Base-by-base conservation (phyloP, 352 stramenopile genomes). In the Globisporangium parvum region DNA sequence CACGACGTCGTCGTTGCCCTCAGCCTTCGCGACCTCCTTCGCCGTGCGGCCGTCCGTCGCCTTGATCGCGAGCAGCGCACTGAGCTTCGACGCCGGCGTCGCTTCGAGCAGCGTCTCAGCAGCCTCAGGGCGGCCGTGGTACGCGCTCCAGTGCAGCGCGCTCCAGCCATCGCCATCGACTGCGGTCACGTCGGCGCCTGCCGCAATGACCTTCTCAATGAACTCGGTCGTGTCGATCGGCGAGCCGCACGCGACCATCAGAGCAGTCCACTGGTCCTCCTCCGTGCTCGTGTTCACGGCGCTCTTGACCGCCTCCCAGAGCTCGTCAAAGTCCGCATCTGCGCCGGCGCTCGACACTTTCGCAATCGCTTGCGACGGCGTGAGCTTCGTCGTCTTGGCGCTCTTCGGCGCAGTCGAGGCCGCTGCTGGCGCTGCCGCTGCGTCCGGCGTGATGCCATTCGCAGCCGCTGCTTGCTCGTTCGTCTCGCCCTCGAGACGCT, bases 81-180 rank as follows among this genome's bases (percentile, higher is more conserved):
- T 66, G 17, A 67, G 65, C 57, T 79, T 70, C 12, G 50, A 42
- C 23, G 51, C 48, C 39, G 67, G 69, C 26, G 71, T 66, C 24
- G 42, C 63, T 14, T 71, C 69, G 2, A 92, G 60, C 26, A 92
- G 66, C 24, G 76, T 70, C 59, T 88, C 73, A 4, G 81, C 79
- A 28, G 81, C 75, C 60, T 92, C 81, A 5, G 81, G 81, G 55
- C 81, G 78, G 51, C 75, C 81, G 56, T 92, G 81, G 70, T 88
- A 92, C 24, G 81, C 81, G 62, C 77, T 87, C 81, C 81, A 92
- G 69, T 92, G 81, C 65, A 92, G 53, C 54, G 81, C 81, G n/a
- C 77, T 88, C 81, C 81, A 92, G 21, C 81, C 81, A 28, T 92
- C 81, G 42, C 75, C 79, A 50, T 92, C 81, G 55, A 75, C 73